Conservation (phyloP, 2,329 filamentous ascomycete genomes). For the Colletotrichum sp. region DNA sequence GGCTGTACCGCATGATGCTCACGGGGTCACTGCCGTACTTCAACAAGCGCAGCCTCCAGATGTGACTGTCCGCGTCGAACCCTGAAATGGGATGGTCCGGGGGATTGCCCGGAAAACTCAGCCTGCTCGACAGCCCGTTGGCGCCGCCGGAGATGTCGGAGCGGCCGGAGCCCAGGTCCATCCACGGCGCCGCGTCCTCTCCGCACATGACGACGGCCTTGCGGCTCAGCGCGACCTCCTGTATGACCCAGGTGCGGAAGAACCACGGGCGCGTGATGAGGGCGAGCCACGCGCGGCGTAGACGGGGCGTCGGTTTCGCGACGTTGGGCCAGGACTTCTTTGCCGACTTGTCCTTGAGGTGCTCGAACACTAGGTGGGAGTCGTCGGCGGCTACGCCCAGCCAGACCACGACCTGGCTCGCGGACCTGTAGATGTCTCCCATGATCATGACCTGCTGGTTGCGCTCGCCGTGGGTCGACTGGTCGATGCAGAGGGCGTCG, state of each 20-base stretch:
- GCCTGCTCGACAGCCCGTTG: background rate
- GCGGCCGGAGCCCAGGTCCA: background rate
- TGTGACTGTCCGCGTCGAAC: background rate
- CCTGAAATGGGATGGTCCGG: background rate
- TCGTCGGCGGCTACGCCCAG: background rate
- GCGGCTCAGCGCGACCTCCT: background rate
- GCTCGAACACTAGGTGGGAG: background rate
- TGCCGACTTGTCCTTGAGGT: background rate
- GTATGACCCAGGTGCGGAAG: background rate
- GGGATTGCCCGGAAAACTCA: background rate
- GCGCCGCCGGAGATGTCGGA: background rate
- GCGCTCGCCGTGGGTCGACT: background rate
- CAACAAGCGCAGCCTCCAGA: background rate
- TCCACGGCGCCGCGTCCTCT: background rate
- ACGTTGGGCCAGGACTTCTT: background rate
- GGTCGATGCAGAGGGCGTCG: background rate
- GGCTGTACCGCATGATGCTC: background rate
- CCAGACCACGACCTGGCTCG: background rate
- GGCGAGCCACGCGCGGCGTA: background rate
- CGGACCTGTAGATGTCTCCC: background rate
- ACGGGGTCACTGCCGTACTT: background rate
- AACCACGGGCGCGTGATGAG: background rate
- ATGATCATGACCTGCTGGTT: background rate
- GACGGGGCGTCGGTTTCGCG: background rate
- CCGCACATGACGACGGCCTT: background rate